phyloP scores from a whole-genome alignment of 768 basidiomycete genomes.

The Tricholoma saponaceum region DNA sequence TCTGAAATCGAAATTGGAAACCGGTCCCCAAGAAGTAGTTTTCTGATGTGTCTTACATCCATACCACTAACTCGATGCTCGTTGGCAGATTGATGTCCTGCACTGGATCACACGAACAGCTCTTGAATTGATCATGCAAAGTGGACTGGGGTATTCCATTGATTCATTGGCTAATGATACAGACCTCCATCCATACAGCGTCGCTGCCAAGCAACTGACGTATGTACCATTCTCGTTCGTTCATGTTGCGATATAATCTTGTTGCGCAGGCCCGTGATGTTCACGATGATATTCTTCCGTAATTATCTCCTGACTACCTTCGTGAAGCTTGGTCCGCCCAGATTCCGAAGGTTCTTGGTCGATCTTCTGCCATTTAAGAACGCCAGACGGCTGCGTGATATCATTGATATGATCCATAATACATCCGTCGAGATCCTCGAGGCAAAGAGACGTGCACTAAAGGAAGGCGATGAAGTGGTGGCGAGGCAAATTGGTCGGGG shows the following conservation, averaged over 20 bases:
- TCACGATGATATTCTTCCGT: constrained; percentile 4
- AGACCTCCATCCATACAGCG: constrained; percentile 23
- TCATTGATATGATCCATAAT: constrained; percentile 12
- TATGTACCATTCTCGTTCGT: not conserved
- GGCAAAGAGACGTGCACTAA: constrained; percentile 1
- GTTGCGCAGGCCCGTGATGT: constrained; percentile 1
- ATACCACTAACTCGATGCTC: not conserved
- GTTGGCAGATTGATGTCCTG: constrained; percentile 20
- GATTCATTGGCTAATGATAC: constrained; percentile 23
- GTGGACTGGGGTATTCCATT: constrained; percentile 28
- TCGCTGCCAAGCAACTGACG: constrained; percentile 18
- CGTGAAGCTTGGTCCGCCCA: no score
- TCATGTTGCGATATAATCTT: not conserved
- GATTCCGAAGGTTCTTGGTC: constrained; percentile 9
- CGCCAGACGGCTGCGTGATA: constrained; percentile 10
- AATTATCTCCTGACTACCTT: constrained; percentile 10
- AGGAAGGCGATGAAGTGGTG: constrained; percentile 9
- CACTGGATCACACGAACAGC: constrained; percentile 27
- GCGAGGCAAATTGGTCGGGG: constrained; percentile 5
- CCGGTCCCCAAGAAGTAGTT: constrained; percentile 11
- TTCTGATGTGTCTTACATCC: not conserved
- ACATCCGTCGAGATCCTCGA: constrained; percentile 12
- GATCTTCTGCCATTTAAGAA: constrained; percentile 11
- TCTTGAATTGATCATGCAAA: constrained; percentile 27
- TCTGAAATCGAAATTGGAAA: constrained; percentile 4